Evolutionary conservation across 768 basidiomycete genomes (phyloP), one percentile per base, ranked within the genome.

Genomic region (Jaapia argillacea): DNA sequence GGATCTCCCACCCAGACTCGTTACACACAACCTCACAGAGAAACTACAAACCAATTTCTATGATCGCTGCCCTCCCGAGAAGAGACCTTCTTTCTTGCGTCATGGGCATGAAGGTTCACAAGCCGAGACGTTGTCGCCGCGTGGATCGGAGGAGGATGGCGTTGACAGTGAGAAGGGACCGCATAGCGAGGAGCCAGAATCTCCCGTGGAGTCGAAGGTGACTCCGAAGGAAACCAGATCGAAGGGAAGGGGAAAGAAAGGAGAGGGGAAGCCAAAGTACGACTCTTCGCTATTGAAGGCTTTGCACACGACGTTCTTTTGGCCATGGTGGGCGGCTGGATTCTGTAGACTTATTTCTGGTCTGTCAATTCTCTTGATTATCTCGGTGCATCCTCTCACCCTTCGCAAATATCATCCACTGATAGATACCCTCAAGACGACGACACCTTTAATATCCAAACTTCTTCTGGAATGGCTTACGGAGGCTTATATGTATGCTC

Each of bases 401-500:
- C 28, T 10, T 33, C 16, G 16, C 24, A 23, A 7, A 18, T 7
- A 38, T 38, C 10, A 6, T 7, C 37, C 21, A 7, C 7, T 21
- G 12, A 16, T 35, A 45, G 55, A 51, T 24, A 48, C 51, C 4
- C 47, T 61, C n/a, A 46, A 51, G 16, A 50, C 55, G 14, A 50
- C 50, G 7, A 28, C 54, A 22, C 50, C 58, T 1, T 48, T 60
- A 4, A 53, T 60, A 25, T 54, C 48, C 18, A 62, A 62, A 42
- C 47, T 51, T 12, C 50, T 62, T 7, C 51, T 62, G 25, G 27
- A 37, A 3, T 62, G 50, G 45, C 52, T 60, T 31, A 54, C 57
- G 3, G 48, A 49, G 4, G 44, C 51, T 13, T 58, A 56, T 44
- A 25, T 22, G 10, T 7, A 7, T 6, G 7, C 7, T 21, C 10